phyloP scores from a whole-genome alignment of 2,329 filamentous ascomycete species.

The Rhynchosporium secalis region DNA sequence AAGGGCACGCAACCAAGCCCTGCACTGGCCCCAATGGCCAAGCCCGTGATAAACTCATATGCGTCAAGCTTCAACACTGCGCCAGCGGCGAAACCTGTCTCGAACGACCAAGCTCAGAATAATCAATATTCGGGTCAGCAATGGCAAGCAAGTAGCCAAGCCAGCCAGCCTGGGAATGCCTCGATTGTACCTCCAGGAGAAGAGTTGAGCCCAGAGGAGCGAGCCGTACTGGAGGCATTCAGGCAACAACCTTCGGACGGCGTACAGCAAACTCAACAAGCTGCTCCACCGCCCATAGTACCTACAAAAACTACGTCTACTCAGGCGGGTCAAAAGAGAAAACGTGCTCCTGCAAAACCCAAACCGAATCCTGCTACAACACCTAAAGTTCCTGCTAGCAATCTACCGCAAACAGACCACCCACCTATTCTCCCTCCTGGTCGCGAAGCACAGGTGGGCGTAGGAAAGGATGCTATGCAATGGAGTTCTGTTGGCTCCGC shows the following conservation, averaged over 20 bases:
- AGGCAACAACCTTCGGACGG: slow-evolving; percentile 30
- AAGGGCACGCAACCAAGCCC: slow-evolving; percentile 22
- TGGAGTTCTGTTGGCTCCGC: slow-evolving; percentile 33
- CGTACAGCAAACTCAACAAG: slow-evolving; percentile 27
- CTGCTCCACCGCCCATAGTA: slow-evolving; percentile 28
- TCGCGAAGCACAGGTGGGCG: slow-evolving; percentile 24
- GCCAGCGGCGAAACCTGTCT: slow-evolving; percentile 17
- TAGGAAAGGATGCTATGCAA: slow-evolving; percentile 33
- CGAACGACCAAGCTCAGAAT: slow-evolving; percentile 23
- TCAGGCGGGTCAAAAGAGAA: slow-evolving; percentile 32
- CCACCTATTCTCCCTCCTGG: slow-evolving; percentile 18
- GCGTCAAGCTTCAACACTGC: slow-evolving; percentile 15
- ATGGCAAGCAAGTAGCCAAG: slow-evolving; percentile 30
- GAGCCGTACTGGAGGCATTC: slow-evolving; percentile 39
- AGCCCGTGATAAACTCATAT: background rate
- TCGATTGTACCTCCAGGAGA: slow-evolving; percentile 25
- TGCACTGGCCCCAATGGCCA: slow-evolving; percentile 2
- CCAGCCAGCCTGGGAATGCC: slow-evolving; percentile 17
- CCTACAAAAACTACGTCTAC: slow-evolving; percentile 26
- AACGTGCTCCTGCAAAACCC: slow-evolving; percentile 34
- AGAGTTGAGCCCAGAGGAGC: slow-evolving; percentile 39
- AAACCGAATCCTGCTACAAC: slow-evolving; percentile 25
- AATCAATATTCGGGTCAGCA: slow-evolving; percentile 31
- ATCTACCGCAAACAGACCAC: slow-evolving; percentile 17
- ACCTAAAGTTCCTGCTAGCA: slow-evolving; percentile 18